Evolutionary conservation across 371 early-diverging fungal genomes (phyloP).

Genomic region (Mucor sp.): DNA sequence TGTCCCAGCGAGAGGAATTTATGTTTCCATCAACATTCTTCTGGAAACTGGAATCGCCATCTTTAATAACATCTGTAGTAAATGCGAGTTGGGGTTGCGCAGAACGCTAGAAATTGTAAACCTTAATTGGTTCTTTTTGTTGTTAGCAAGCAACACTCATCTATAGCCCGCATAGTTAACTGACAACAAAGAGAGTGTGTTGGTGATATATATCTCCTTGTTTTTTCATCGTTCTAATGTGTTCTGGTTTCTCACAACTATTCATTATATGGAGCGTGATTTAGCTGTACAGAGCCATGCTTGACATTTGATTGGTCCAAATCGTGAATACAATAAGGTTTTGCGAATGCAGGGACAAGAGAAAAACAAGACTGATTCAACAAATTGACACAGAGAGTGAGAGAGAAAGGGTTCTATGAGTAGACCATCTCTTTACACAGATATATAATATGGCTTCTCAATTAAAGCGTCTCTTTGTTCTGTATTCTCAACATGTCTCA

Average conservation of each 20-base stretch:
- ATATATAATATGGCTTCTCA: not conserved
- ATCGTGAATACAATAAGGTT: constrained; percentile 26
- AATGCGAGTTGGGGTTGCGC: not conserved
- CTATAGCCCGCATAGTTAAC: not conserved
- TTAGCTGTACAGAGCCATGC: not conserved
- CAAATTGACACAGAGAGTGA: not conserved
- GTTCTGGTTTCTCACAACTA: not conserved
- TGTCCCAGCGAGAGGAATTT: not conserved
- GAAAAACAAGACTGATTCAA: not conserved
- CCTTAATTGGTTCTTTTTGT: not conserved
- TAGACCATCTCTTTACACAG: not conserved
- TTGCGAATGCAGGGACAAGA: not conserved
- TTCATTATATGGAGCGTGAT: not conserved
- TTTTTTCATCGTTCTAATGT: not conserved
- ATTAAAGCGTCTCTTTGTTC: not conserved
- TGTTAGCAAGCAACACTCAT: not conserved
- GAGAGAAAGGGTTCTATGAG: not conserved
- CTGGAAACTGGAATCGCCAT: too few species aligned
- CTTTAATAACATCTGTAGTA: too few species aligned
- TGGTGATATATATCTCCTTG: not conserved
- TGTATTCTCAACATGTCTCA: not conserved
- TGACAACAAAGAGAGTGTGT: not conserved
- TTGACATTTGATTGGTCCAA: constrained; percentile 17
- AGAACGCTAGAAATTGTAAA: not conserved
- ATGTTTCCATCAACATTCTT: not conserved